Percentiles rank a stretch among this genome's conserved stretches.
phyloP scores from a whole-genome alignment of 257 asterid genomes.

The Solanum chilense region DNA sequence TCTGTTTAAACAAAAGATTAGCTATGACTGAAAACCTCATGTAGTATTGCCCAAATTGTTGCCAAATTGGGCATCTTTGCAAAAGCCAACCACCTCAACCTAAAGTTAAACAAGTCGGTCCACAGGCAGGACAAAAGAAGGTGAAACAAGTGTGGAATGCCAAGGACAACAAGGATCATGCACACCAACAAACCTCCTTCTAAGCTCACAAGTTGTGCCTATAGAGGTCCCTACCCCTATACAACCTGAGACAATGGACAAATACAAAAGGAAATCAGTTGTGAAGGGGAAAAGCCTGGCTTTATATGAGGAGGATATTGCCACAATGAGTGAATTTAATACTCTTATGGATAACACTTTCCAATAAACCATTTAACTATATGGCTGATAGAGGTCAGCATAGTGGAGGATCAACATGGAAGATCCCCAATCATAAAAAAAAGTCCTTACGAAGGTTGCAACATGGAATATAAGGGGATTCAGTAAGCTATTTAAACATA shows the following conservation, averaged over 20 bases:
- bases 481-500: background rate
- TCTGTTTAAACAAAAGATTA: background rate
- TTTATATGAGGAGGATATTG: no score
- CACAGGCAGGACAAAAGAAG: background rate
- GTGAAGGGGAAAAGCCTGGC: no score
- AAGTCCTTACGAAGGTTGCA: background rate
- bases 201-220: background rate
- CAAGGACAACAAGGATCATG: background rate
- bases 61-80: background rate
- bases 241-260: background rate
- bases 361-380: background rate
- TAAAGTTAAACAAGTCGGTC: background rate
- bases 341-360: background rate
- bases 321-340: background rate
- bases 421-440: background rate
- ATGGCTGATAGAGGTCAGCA: background rate
- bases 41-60: background rate
- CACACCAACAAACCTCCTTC: background rate
- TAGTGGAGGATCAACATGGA: background rate
- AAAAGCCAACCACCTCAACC: background rate
- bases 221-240: background rate
- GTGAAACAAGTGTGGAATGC: background rate
- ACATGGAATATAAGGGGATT: background rate
- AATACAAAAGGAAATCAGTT: background rate
- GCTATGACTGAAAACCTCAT: background rate